Evolutionary conservation across 2,329 filamentous ascomycete genomes (phyloP).

Genomic region (Penicillium sp.): DNA sequence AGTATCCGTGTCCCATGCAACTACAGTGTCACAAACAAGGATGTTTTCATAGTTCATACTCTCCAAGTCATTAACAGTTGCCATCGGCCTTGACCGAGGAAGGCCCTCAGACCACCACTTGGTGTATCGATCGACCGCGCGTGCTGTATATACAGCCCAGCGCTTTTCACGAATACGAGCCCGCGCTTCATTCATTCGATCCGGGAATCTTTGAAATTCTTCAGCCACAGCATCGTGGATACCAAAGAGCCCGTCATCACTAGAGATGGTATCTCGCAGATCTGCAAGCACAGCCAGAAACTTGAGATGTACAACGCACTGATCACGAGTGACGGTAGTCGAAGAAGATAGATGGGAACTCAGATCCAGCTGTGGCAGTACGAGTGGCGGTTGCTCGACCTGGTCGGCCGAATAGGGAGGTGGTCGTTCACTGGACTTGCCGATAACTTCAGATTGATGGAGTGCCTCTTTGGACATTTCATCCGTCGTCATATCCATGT

Average conservation of each 20-base stretch:
- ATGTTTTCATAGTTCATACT: constrained; percentile 11
- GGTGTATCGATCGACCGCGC: constrained; percentile 65
- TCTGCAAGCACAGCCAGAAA: constrained; percentile 66
- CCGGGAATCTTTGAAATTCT: constrained; percentile 30
- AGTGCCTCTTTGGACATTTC: constrained; percentile 10
- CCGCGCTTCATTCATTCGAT: constrained; percentile 44
- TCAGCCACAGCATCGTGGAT: constrained; percentile 53
- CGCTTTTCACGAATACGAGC: constrained; percentile 64
- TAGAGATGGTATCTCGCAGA: constrained; percentile 65
- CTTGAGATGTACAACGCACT: constrained; percentile 71
- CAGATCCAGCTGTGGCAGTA: constrained; percentile 29
- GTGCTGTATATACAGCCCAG: constrained; percentile 67
- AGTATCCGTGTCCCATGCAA: constrained; percentile 15
- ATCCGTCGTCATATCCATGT: constrained; percentile 14
- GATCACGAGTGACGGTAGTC: constrained; percentile 44
- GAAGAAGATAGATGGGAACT: background rate
- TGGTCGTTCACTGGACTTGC: constrained; percentile 13
- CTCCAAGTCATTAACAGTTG: constrained; percentile 13
- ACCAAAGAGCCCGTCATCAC: constrained; percentile 64
- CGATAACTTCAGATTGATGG: background rate
- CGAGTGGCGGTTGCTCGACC: constrained; percentile 6
- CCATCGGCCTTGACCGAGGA: constrained; percentile 12
- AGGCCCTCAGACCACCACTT: constrained; percentile 52
- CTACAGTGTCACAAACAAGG: constrained; percentile 4
- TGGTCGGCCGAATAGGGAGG: constrained; percentile 25